Evolutionary conservation across 257 asterid genomes (phyloP).

Genomic region (Solanum chaucha): DNA sequence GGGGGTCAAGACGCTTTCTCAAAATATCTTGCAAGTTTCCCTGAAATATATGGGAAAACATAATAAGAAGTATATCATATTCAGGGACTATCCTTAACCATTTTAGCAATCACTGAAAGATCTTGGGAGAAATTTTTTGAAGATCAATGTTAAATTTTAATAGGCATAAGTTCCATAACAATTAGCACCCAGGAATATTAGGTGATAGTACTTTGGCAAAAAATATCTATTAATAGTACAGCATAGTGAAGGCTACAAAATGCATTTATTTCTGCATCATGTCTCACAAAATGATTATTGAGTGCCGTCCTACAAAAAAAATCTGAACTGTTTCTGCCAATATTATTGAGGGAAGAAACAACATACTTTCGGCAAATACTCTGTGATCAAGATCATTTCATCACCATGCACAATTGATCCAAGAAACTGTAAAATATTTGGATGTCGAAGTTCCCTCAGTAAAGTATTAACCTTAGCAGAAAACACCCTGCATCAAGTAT

Average conservation of each 20-base stretch:
- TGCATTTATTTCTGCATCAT: not conserved
- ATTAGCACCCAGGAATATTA: not conserved
- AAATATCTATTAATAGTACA: not conserved
- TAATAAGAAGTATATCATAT: not conserved
- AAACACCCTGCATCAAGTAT: slow-evolving; percentile 28
- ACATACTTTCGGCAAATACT: slow-evolving; percentile 45
- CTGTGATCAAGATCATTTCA: slow-evolving; percentile 53
- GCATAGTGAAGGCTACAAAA: not conserved
- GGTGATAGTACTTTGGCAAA: not conserved
- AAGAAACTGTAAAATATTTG: slow-evolving; percentile 58
- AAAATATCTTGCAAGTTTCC: slow-evolving; percentile 46
- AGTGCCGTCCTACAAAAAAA: not conserved
- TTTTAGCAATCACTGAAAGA: not conserved
- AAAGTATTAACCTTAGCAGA: slow-evolving; percentile 46
- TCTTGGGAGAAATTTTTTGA: not conserved
- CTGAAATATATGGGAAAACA: slow-evolving; percentile 4
- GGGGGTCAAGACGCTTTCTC: slow-evolving; percentile 36
- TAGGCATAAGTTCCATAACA: not conserved
- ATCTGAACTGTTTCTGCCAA: not conserved
- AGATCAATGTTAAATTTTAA: not conserved
- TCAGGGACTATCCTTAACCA: not conserved
- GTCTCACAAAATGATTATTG: not conserved
- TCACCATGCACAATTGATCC: slow-evolving; percentile 57
- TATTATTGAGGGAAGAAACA: not conserved
- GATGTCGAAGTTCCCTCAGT: slow-evolving; percentile 52